Base-by-base conservation (phyloP, 2,329 filamentous ascomycete genomes). In the Exophiala aquamarina region DNA sequence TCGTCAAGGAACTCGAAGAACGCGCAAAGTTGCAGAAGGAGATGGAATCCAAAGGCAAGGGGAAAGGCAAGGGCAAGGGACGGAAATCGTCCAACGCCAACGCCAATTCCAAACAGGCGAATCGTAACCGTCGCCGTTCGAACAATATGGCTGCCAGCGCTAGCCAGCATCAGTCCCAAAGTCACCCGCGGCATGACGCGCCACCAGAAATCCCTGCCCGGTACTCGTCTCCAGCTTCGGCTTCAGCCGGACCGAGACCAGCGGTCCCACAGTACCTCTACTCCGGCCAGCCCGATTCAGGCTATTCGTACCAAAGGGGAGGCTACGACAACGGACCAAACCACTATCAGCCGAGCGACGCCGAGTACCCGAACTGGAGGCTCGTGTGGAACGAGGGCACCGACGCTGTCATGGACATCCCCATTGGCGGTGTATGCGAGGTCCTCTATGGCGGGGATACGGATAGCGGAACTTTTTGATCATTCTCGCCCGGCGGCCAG, bases 391-490 rank as follows among this genome's bases (percentile, higher is more conserved):
- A 83, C 61, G 84, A 88, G 59, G 90, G 93, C 14, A 98, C 93
- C 0, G 93, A 98, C 74, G 93, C 90, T 1, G 93, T 97, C 6
- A 87, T 98, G 87, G 93, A 98, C 70, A 85, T 98, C 39, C 93
- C 93, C 6, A 79, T 97, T 56, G 91, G 90, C 8, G 93, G 92
- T 1, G 92, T 97, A 2, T 97, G 92, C 63, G 91, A 98, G 71
- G 83, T 98, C 26, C 66, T 98, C 17, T 98, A 97, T 67, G 91
- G 89, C 6, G 23, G 35, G 4, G 35, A 37, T 37, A 17, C 4
- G 11, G 35, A 37, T 37, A 4, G 14, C 14, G 18, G 9, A 13
- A 37, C 19, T 13, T 37, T 26, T 11, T 26, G 23, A 26, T 26
- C n/a, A n/a, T n/a, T n/a, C n/a, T n/a, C n/a, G n/a, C n/a, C n/a